Percentiles rank a stretch among this genome's conserved stretches.
phyloP scores from a whole-genome alignment of 192 early-diverging fungal species.

The Coemansia sp. region DNA sequence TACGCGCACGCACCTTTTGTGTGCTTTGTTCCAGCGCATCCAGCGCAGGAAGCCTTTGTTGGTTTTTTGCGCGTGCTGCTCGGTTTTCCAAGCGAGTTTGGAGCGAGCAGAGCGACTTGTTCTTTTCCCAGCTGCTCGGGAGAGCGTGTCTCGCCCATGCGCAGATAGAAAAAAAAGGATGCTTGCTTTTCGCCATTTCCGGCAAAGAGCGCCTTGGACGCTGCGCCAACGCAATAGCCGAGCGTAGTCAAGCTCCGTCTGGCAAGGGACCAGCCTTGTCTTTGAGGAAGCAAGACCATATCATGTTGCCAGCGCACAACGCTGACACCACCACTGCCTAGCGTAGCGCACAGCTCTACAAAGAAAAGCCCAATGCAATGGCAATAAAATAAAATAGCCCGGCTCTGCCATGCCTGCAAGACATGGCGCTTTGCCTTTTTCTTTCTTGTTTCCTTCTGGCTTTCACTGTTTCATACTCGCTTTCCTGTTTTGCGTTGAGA shows the following conservation, averaged over 20 bases:
- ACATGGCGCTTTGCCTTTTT: background rate
- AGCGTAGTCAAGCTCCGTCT: too few species aligned
- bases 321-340: constrained; percentile 1
- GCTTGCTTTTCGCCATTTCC: too few species aligned
- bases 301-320: background rate
- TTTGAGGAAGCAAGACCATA: background rate
- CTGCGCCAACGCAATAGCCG: too few species aligned
- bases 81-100: too few species aligned
- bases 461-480: background rate
- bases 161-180: too few species aligned
- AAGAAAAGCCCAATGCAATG: background rate
- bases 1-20: too few species aligned
- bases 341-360: background rate
- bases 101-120: too few species aligned
- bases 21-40: too few species aligned
- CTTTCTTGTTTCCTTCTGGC: background rate
- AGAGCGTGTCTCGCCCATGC: too few species aligned
- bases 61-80: too few species aligned
- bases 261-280: too few species aligned
- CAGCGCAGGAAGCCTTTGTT: too few species aligned
- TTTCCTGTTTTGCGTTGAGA: constrained; percentile 3
- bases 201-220: background rate
- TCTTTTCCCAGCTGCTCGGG: background rate
- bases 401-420: background rate
- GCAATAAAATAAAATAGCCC: background rate